Evolutionary conservation across 129 eudicot genomes (phyloP).

Genomic region (Kitagawia praeruptora): DNA sequence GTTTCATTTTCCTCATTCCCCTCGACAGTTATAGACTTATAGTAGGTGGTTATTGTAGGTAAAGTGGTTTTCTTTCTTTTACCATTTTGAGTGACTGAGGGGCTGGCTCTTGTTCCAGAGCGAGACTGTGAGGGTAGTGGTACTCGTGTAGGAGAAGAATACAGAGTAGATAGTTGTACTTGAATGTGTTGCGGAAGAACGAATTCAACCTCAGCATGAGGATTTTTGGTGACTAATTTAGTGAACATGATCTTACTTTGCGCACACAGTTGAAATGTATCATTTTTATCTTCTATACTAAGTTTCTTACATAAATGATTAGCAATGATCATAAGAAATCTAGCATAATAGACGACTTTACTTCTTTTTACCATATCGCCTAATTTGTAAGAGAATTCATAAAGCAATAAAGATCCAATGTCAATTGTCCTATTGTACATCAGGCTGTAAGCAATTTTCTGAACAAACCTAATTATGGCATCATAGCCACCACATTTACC

Average conservation of each 20-base stretch:
- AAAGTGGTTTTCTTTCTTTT: neutral
- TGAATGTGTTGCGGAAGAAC: neutral
- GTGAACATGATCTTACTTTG: neutral
- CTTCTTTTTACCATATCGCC: neutral
- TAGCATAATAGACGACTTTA: neutral
- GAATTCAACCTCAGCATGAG: neutral
- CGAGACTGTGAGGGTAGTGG: neutral
- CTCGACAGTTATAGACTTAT: neutral
- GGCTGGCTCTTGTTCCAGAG: neutral
- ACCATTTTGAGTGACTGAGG: neutral
- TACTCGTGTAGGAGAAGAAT: neutral
- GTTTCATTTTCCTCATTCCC: neutral
- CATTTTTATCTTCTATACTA: neutral
- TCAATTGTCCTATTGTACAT: neutral
- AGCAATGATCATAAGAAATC: conserved; percentile 1
- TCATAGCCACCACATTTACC: neutral
- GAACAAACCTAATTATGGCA: neutral
- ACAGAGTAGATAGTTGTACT: neutral
- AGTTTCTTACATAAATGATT: neutral
- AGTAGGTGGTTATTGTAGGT: neutral
- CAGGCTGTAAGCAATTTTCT: neutral
- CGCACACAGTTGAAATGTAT: neutral
- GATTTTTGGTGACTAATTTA: neutral
- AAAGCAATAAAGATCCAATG: neutral
- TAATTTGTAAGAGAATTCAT: neutral